Base-by-base conservation (phyloP, 2,329 filamentous ascomycete species). In the Beauveria varroae region DNA sequence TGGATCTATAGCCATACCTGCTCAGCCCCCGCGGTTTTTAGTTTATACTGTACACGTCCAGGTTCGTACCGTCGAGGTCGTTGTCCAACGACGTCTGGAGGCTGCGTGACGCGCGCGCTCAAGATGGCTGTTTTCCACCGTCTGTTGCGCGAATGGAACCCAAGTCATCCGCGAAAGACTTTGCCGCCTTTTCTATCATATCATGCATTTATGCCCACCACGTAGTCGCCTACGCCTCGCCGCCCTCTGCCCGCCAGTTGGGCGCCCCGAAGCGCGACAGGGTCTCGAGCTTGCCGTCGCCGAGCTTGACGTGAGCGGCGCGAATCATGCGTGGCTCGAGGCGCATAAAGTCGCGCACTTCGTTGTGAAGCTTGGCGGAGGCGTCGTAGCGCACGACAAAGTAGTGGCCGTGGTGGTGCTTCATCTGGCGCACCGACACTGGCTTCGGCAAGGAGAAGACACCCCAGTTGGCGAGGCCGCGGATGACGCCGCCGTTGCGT, bases 311-410 rank as follows among this genome's bases (percentile, higher is more conserved):
- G 63, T 93, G 86, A 28, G 86, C 87, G 69, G 93, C 88, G 63
- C 92, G 86, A 65, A 99, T 89, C 85, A 98, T 90, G 62, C 95
- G 82, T 46, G 95, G 93, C 77, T 99, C 95, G 67, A 96, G 81
- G 56, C 85, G 83, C 66, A 99, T 81, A 20, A 90, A 93, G 63
- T 82, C 82, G 64, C 88, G 83, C 46, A 99, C 83, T 49, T 86
- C 81, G 66, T 89, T 79, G 76, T 98, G 93, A 8, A 90, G 87
- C 56, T 79, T 75, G 8, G 86, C 78, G 63, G 87, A 89, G 61
- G 88, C 79, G 74, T 99, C 95, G 81, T 96, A 99, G 68, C 95
- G 90, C 89, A 99, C 90, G 71, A 96, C 89, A 76, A 99, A 99
- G 82, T 99, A 96, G 79, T 98, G 93, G 60, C 95, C 95, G 67